Evolutionary conservation across 108 stramenopile genomes (phyloP).

Genomic region (Fragilaria radians): DNA sequence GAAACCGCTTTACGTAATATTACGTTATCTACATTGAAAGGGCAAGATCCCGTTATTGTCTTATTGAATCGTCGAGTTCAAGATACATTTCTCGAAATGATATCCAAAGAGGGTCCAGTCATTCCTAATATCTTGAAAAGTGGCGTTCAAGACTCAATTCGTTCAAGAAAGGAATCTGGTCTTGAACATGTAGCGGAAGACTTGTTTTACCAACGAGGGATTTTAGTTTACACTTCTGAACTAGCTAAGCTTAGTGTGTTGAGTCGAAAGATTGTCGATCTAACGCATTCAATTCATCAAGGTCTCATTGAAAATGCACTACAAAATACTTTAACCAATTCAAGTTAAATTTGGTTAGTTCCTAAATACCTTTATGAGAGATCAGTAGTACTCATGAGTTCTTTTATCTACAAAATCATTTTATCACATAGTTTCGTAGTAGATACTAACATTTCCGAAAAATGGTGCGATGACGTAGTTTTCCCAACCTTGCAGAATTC

Average conservation of each 20-base stretch:
- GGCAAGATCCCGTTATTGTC: slow-evolving; percentile 44
- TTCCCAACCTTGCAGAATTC: no score
- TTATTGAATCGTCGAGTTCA: slow-evolving; percentile 44
- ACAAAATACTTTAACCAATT: no score
- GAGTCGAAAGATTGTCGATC: slow-evolving; percentile 12
- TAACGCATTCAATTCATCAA: slow-evolving; percentile 2
- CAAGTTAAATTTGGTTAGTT: no score
- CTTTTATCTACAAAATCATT: no score
- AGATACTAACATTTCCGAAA: no score
- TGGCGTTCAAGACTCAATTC: background rate
- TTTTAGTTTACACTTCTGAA: slow-evolving; percentile 24
- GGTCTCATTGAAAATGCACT: slow-evolving; percentile 7
- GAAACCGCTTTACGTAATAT: slow-evolving; percentile 3
- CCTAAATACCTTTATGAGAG: no score
- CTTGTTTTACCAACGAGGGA: slow-evolving; percentile 12
- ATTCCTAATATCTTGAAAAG: background rate
- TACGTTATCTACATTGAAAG: slow-evolving; percentile 28
- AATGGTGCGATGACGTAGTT: no score
- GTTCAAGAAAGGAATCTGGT: no score
- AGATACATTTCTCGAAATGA: slow-evolving; percentile 18
- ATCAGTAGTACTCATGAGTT: no score
- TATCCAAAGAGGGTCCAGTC: background rate
- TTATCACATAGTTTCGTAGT: no score
- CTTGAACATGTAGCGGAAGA: slow-evolving; percentile 4
- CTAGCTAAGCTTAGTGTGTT: slow-evolving; percentile 10